Evolutionary conservation across 2,329 filamentous ascomycete species (phyloP).

Genomic region (Pseudogymnoascus sp.): DNA sequence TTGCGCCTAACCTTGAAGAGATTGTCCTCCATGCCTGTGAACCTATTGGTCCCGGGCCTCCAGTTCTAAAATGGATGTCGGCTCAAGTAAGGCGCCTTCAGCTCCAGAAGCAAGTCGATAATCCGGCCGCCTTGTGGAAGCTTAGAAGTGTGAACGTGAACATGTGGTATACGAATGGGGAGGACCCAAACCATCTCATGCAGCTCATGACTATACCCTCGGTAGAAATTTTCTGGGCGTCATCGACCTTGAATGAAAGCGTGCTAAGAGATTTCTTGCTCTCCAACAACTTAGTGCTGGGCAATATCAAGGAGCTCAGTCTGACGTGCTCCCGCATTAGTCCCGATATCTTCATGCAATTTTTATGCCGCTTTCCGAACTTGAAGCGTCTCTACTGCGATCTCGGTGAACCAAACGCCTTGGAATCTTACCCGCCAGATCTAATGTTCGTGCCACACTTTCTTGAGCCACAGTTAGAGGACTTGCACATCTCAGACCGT

Average conservation of each 20-base stretch:
- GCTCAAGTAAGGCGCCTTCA: background rate
- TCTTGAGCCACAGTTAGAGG: background rate
- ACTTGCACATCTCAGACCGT: background rate
- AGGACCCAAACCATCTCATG: background rate
- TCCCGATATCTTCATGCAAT: background rate
- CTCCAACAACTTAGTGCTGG: background rate
- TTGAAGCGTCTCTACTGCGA: background rate
- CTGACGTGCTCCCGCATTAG: background rate
- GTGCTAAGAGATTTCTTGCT: background rate
- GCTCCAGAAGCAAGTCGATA: background rate
- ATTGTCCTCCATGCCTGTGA: background rate
- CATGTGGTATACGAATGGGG: background rate
- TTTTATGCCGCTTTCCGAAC: background rate
- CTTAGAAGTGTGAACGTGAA: background rate
- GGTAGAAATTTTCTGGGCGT: background rate
- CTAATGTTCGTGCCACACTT: background rate
- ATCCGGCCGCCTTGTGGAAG: background rate
- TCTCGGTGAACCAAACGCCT: background rate
- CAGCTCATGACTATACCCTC: background rate
- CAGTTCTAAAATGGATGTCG: background rate
- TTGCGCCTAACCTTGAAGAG: background rate
- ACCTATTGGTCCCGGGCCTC: background rate
- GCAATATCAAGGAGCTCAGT: background rate
- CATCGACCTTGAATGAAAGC: background rate
- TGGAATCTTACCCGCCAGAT: background rate